Evolutionary conservation across 2,329 filamentous ascomycete genomes (phyloP).

Genomic region (Diaporthe helianthi): DNA sequence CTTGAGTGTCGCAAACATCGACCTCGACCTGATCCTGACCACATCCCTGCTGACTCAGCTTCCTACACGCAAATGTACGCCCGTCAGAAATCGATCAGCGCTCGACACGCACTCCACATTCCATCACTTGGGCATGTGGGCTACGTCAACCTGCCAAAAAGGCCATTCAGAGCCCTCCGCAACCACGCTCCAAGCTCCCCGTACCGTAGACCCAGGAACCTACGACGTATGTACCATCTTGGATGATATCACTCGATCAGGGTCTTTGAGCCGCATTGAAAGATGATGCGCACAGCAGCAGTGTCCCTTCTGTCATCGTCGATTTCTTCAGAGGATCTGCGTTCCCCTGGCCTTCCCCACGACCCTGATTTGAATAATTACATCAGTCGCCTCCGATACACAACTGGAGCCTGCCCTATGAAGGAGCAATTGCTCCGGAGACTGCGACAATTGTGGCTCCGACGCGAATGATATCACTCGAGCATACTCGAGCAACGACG

Average conservation of each 20-base stretch:
- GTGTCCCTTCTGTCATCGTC: neutral
- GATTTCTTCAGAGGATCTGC: constrained; percentile 8
- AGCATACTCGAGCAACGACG: neutral
- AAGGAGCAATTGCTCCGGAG: constrained; percentile 14
- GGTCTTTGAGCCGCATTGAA: constrained; percentile 14
- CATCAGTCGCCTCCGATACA: neutral
- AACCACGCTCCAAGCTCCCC: constrained; percentile 19
- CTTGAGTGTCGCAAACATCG: neutral
- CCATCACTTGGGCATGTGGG: constrained; percentile 21
- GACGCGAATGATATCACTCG: constrained; percentile 5
- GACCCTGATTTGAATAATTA: neutral
- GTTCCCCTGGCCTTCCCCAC: neutral
- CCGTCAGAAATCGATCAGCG: constrained; percentile 21
- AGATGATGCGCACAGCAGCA: neutral
- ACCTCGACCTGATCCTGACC: neutral
- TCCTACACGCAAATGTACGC: neutral
- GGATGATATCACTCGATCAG: constrained; percentile 29
- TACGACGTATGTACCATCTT: neutral
- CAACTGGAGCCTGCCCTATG: constrained; percentile 3
- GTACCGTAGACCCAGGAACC: constrained; percentile 16
- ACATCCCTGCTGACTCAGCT: constrained; percentile 17
- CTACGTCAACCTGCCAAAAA: constrained; percentile 25
- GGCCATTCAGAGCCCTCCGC: neutral
- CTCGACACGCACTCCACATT: constrained; percentile 12
- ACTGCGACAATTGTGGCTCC: neutral